Percentiles rank a stretch among this genome's conserved stretches.
Conservation (phyloP, 805 yeast genomes). For the Schizosaccharomyces cryophilus region DNA sequence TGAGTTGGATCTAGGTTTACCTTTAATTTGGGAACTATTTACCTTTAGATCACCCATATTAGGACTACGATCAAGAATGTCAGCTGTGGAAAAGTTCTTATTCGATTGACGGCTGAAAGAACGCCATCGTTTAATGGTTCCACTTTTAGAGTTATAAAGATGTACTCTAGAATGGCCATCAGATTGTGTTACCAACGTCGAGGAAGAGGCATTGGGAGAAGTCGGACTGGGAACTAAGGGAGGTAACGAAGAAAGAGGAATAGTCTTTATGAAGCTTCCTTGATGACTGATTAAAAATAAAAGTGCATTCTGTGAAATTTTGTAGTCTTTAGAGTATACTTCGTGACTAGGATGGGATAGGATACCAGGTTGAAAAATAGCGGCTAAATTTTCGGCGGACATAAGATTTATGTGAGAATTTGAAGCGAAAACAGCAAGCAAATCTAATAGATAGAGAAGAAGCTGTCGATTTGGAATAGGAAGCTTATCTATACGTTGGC, state of each 20-base stretch:
- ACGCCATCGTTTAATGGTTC: background rate
- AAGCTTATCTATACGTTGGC: conserved; percentile 36
- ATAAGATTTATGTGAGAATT: conserved; percentile 57
- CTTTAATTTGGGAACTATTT: background rate
- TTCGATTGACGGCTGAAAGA: background rate
- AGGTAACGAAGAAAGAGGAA: background rate
- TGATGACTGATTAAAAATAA: conserved; percentile 76
- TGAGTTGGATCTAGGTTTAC: background rate
- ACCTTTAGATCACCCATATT: background rate
- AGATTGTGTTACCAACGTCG: background rate
- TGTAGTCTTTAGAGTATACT: conserved; percentile 78
- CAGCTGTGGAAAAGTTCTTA: background rate
- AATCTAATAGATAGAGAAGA: conserved; percentile 62
- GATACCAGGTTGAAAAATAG: conserved; percentile 91
- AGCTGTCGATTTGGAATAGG: conserved; percentile 65
- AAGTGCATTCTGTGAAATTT: conserved; percentile 59
- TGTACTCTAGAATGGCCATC: background rate
- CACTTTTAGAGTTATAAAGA: background rate
- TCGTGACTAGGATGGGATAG: conserved; percentile 82
- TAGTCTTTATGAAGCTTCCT: conserved; percentile 24
- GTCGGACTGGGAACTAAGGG: background rate
- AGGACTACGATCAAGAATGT: too few relatives aligned
- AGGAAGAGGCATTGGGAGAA: background rate
- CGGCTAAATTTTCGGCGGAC: conserved; percentile 84
- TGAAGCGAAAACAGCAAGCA: conserved; percentile 62